Conservation (phyloP, 345 rosid species). For the Capsella bursapastoris region DNA sequence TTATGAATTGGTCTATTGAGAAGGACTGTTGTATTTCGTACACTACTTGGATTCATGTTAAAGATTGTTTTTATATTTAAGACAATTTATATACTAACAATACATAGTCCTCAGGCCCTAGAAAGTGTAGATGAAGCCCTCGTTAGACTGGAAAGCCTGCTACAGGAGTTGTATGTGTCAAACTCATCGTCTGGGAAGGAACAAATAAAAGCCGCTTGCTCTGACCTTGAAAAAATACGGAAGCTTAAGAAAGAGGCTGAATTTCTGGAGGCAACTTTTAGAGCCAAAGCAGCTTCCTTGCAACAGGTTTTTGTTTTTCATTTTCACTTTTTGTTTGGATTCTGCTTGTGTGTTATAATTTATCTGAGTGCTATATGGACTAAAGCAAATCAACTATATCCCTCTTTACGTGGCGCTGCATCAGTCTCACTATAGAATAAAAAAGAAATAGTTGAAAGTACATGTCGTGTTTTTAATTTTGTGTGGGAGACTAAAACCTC, state of each 20-base stretch:
- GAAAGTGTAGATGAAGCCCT: constrained; percentile 94
- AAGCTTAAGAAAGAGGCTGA: constrained; percentile 99
- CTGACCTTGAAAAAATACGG: constrained; percentile 96
- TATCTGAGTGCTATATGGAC: constrained; percentile 33
- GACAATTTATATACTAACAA: constrained; percentile 29
- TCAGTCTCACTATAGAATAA: constrained; percentile 2
- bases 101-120: constrained; percentile 65
- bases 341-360: background rate
- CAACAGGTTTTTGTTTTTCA: constrained; percentile 61
- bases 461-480: constrained; percentile 7
- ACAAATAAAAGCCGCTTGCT: constrained; percentile 94
- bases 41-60: constrained; percentile 26
- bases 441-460: constrained; percentile 11
- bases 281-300: constrained; percentile 87
- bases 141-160: constrained; percentile 78
- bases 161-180: constrained; percentile 79
- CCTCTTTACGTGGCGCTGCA: constrained; percentile 8
- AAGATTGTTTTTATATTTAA: constrained; percentile 23
- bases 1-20: constrained; percentile 5
- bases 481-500: constrained; percentile 36
- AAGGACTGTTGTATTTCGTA: constrained; percentile 1
- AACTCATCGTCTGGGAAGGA: constrained; percentile 82
- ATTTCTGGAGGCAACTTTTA: constrained; percentile 91
- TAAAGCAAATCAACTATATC: constrained; percentile 23
- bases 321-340: constrained; percentile 16